Base-by-base conservation (phyloP, 768 basidiomycete species). In the Dentipellis sp. region DNA sequence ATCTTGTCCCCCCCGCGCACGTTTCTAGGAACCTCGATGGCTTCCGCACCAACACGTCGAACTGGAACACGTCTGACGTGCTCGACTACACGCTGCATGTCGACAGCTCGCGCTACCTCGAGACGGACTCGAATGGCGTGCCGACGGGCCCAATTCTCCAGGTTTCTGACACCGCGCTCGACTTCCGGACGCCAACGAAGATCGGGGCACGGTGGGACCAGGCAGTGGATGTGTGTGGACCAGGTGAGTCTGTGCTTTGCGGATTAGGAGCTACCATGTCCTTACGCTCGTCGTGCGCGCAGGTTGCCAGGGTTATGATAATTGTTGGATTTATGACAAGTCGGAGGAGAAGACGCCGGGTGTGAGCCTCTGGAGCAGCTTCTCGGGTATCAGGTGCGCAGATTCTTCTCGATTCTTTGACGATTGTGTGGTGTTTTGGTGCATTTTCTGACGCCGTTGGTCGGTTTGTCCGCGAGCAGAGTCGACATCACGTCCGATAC, bases 21-120 rank as follows among this genome's bases (percentile, higher is more conserved):
- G 17, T 19, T 16, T 17, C n/a, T 46, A 77, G 76, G 75, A 81
- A 81, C 59, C 68, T 81, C 12, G 77, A 80, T 58, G 78, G 76
- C 2, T 80, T 77, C 67, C 72, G 19, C 19, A 52, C 51, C 34
- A 37, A 52, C 51, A 39, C 38, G 17, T 35, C 34, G 14, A 52
- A 52, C 51, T 52, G 51, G 51, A 52, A 39, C 38, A 19, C 16
- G 9, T 36, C 51, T 9, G 19, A 39, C n/a, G 38, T 52, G 19
- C 38, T 52, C 36, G 19, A 52, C 38, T 23, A 52, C 51, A 52
- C 51, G 16, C 19, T 52, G 6, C 74, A 74, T 55, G 67, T 77
- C 52, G 61, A 66, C 23, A 60, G 74, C 2, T 74, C 75, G 10
- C 64, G 65, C 46, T 70, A 73, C 45, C 68, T 78, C 29, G 71